Percentiles rank a stretch among this genome's conserved stretches.
Evolutionary conservation across 306 rosid species (phyloP).

Genomic region (Fragaria ananassa): DNA sequence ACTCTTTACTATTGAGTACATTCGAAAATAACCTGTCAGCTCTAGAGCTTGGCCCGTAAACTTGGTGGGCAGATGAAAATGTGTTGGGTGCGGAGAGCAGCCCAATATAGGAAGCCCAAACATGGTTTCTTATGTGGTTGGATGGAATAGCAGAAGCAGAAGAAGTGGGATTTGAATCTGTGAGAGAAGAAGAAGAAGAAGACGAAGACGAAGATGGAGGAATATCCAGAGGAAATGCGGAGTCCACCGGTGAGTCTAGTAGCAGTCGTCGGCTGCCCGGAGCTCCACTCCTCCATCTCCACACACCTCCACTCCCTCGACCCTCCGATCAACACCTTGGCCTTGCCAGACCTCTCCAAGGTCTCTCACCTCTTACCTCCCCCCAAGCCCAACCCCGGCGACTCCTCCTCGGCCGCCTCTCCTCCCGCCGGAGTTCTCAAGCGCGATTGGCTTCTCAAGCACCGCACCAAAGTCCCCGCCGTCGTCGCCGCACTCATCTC

Average conservation of each 20-base stretch:
- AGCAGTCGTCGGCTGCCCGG: constrained; percentile 71
- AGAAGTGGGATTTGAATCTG: constrained; percentile 8
- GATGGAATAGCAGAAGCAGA: neutral
- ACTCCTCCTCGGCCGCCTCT: constrained; percentile 21
- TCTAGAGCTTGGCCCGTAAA: too few relatives aligned
- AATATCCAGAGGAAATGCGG: constrained; percentile 83
- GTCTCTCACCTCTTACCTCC: constrained; percentile 47
- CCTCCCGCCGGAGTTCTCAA: constrained; percentile 44
- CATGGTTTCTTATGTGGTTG: neutral
- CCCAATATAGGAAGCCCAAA: neutral
- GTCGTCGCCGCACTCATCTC: constrained; percentile 64
- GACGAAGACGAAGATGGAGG: constrained; percentile 55
- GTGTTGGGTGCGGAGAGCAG: neutral
- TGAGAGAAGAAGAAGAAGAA: neutral
- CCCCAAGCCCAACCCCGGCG: constrained; percentile 26
- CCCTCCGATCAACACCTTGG: constrained; percentile 91
- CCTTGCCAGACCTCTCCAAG: constrained; percentile 74
- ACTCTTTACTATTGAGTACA: too few relatives aligned
- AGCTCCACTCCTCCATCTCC: constrained; percentile 60
- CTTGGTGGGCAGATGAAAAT: too few relatives aligned
- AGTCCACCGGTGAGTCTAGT: constrained; percentile 83
- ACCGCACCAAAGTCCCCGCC: constrained; percentile 79
- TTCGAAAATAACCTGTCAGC: too few relatives aligned
- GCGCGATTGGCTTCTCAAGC: constrained; percentile 82
- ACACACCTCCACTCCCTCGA: constrained; percentile 55